Base-by-base conservation (phyloP, 352 stramenopile species). In the Phytophthora citricola region DNA sequence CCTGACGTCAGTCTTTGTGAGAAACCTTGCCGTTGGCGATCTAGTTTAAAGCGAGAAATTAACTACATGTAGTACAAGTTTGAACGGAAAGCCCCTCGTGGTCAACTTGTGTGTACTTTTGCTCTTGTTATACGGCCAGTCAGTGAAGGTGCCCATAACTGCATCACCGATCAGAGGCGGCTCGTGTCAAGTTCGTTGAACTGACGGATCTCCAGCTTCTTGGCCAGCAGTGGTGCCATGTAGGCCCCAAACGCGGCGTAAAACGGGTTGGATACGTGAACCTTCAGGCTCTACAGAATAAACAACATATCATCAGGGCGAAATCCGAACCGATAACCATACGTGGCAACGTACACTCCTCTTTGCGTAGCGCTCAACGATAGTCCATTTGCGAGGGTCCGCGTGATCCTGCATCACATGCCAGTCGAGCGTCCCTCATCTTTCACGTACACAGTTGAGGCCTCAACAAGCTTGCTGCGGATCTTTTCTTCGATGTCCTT, bases 401-500 rank as follows among this genome's bases (percentile, higher is more conserved):
- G 47, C 46, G 45, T 73, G 65, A 20, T 73, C 58, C 24, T 73
- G 65, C 65, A 73, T 73, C 24, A 73, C 65, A 32, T 69, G 53
- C 65, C 65, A 73, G 22, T 57, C 51, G 11, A 73, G 39, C 14
- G 44, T 57, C 8, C 65, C 27, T 36, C 24, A 40, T 73, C 65
- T 49, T 73, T 73, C 27, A 51, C 17, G 58, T 69, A 73, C 11
- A 69, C 58, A 15, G 58, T 49, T 27, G 65, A 73, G 32, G 65
- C 65, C 46, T 73, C 65, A 22, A 73, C 47, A 2, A 73, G 58
- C 32, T 73, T 73, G 32, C 39, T 64, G 51, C 50, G 31, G 45
- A 73, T 58, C 40, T 73, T 73, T 44, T 73, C 65, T 43, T 69
- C 58, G 32, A 73, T 27, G 17, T 73, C 65, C 39, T 69, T 64